Conservation (phyloP, 441 rosid genomes). For the Pelargonium citronellum region DNA sequence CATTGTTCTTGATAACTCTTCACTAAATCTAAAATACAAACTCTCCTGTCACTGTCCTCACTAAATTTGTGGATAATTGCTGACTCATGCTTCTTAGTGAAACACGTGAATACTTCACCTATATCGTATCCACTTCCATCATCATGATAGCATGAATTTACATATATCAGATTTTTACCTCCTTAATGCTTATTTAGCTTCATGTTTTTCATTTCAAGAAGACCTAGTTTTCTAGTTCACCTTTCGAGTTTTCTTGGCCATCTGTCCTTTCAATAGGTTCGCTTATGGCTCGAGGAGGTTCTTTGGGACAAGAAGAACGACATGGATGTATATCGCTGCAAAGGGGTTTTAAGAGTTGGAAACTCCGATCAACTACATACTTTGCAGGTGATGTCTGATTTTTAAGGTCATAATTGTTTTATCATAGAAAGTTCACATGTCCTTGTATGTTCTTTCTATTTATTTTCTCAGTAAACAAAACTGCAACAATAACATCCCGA, state of each 20-base stretch:
- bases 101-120: too few relatives aligned
- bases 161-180: neutral
- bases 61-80: too few relatives aligned
- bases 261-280: constrained; percentile 39
- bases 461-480: neutral
- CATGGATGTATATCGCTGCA: constrained; percentile 88
- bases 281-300: constrained; percentile 82
- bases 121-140: too few relatives aligned
- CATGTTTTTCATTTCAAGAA: neutral
- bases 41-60: too few relatives aligned
- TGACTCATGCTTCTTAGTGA: too few relatives aligned
- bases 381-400: constrained; percentile 56
- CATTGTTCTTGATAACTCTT: too few relatives aligned
- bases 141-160: neutral
- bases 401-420: constrained; percentile 8
- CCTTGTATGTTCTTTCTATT: too few relatives aligned
- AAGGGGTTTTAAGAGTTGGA: constrained; percentile 62
- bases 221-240: neutral
- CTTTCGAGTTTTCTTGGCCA: constrained; percentile 2
- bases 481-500: neutral
- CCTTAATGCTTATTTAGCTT: neutral
- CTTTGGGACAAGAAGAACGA: constrained; percentile 77
- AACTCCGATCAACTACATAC: constrained; percentile 75
- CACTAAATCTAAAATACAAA: too few relatives aligned
- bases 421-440: neutral